A percentile compares a stretch with the other conserved stretches of the same genome.
phyloP scores from a whole-genome alignment of 306 rosid species.

The Cucumis cinereus region DNA sequence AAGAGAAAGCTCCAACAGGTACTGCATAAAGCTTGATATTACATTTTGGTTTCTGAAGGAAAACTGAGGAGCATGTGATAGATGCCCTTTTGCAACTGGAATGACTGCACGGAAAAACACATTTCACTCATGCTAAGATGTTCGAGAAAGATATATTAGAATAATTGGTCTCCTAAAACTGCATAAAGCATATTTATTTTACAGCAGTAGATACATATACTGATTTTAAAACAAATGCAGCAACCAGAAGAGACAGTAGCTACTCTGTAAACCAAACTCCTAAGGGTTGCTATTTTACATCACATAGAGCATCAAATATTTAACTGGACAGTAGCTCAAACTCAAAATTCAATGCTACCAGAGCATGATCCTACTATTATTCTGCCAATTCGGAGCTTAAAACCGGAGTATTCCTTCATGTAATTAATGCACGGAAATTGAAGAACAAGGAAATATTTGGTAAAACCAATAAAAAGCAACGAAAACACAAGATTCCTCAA shows the following conservation, averaged over 20 bases:
- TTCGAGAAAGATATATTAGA: not conserved
- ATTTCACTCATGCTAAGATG: constrained; percentile 32
- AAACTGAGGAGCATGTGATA: constrained; percentile 19
- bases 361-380: not conserved
- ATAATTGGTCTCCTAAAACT: not conserved
- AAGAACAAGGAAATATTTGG: not conserved
- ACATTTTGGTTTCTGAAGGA: constrained; percentile 19
- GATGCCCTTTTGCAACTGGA: constrained; percentile 20
- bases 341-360: not conserved
- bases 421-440: not conserved
- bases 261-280: not conserved
- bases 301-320: not conserved
- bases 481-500: not conserved
- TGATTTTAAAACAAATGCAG: not conserved
- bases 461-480: not conserved
- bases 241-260: not conserved
- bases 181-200: not conserved
- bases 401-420: not conserved
- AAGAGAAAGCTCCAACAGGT: constrained; percentile 18
- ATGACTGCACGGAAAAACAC: constrained; percentile 20
- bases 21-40: constrained; percentile 30
- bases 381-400: not conserved
- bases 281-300: not conserved
- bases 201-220: not conserved
- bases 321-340: no score